These are phyloP conservation scores for Eucalyptus caleyi DNA, from an alignment of 345 rosid species.

Conservation along the genomic window DNA sequence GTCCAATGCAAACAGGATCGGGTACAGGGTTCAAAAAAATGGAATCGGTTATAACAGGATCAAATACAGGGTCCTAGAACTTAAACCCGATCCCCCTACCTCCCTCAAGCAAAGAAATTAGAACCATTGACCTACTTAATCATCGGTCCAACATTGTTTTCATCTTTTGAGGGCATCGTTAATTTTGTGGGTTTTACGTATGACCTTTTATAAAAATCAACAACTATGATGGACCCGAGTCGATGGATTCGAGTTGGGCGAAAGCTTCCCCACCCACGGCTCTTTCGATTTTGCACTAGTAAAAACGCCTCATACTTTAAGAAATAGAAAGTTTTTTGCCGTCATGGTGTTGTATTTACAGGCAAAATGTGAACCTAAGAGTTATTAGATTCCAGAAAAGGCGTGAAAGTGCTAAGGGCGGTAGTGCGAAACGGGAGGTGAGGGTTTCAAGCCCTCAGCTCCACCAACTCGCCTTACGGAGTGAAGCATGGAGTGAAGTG, in stretches of 20 bases:
- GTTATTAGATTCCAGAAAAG: too few relatives aligned
- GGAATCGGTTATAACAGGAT: accelerated
- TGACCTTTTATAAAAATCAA: not conserved
- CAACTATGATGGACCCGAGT: accelerated
- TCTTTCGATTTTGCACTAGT: not conserved
- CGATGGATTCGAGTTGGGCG: not conserved
- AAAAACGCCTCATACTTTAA: not conserved
- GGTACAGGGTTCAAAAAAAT: accelerated
- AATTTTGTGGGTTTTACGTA: not conserved
- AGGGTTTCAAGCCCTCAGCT: too few relatives aligned
- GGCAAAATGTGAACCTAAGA: too few relatives aligned
- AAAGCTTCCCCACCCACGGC: not conserved
- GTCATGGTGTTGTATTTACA: too few relatives aligned
- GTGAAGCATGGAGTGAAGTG: not conserved
- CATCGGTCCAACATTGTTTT: not conserved
- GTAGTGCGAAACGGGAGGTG: too few relatives aligned
- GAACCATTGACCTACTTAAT: not conserved
- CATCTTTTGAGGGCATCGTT: too few relatives aligned
- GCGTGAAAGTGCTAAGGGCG: too few relatives aligned
- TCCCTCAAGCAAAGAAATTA: not conserved
- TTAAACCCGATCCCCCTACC: accelerated
- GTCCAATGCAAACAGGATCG: accelerated
- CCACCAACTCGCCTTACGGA: too few relatives aligned
- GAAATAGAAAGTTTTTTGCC: not conserved
- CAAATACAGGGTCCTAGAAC: too few relatives aligned